Percentiles rank a stretch among this genome's conserved stretches.
phyloP scores from a whole-genome alignment of 1,284 basidiomycete genomes.

The Peniophora sp. region DNA sequence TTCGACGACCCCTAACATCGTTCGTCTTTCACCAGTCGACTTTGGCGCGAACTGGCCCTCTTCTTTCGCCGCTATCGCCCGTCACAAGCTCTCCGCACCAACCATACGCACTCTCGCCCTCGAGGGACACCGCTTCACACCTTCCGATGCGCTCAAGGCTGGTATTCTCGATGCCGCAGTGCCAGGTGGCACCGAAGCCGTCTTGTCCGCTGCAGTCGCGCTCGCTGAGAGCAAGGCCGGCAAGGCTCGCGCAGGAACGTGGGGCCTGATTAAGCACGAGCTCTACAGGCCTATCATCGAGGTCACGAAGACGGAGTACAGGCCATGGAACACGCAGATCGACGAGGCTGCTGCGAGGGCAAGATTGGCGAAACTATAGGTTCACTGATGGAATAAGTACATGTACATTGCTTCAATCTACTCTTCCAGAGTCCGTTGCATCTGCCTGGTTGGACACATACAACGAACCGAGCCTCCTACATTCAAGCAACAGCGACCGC shows the following conservation, averaged over 20 bases:
- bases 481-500: no score
- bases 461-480: no score
- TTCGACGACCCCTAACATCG: conserved; percentile 10
- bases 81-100: conserved; percentile 57
- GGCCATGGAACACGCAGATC: background rate
- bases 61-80: conserved; percentile 62
- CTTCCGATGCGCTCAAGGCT: conserved; percentile 58
- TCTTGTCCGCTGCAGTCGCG: conserved; percentile 55
- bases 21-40: conserved; percentile 32
- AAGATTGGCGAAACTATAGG: background rate
- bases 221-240: conserved; percentile 42
- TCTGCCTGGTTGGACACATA: no score
- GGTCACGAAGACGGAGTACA: background rate
- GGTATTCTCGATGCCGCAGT: conserved; percentile 73
- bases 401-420: no score
- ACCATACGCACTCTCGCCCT: conserved; percentile 70
- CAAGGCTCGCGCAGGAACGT: conserved; percentile 49
- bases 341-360: background rate
- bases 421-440: no score
- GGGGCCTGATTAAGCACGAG: conserved; percentile 57
- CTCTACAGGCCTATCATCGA: background rate
- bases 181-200: conserved; percentile 41
- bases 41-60: conserved; percentile 78
- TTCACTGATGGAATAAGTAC: no score
- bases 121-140: conserved; percentile 79